A percentile compares a stretch with the other conserved stretches of the same genome.
Conservation (phyloP, 78 protist species). For the Dictyostelium purpureum region DNA sequence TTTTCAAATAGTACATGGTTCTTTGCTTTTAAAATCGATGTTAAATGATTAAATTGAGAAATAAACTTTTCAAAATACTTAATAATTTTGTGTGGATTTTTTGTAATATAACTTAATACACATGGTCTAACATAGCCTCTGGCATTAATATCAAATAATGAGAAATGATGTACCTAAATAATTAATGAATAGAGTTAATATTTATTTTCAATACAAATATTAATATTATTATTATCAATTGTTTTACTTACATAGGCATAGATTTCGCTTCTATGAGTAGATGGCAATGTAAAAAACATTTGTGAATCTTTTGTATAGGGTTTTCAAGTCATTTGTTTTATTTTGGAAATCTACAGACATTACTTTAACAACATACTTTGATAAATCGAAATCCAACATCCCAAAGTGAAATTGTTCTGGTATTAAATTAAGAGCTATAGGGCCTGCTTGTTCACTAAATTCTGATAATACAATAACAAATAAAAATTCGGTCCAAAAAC, state of each 20-base stretch:
- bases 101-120: conserved; percentile 58
- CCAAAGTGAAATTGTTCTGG: conserved; percentile 42
- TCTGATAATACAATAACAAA: conserved; percentile 73
- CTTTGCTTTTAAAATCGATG: conserved; percentile 6
- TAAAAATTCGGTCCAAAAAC: no score
- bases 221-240: background rate
- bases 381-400: conserved; percentile 29
- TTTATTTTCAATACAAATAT: no score
- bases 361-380: conserved; percentile 76
- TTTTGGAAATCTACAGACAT: conserved; percentile 87
- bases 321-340: conserved; percentile 73
- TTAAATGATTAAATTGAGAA: conserved; percentile 14
- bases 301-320: conserved; percentile 70
- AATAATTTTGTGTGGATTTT: conserved; percentile 62
- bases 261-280: conserved; percentile 11
- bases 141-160: conserved; percentile 78
- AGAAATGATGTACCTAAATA: conserved; percentile 80
- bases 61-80: conserved; percentile 49
- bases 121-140: conserved; percentile 85
- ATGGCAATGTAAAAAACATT: conserved; percentile 57
- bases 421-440: conserved; percentile 38
- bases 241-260: conserved; percentile 40
- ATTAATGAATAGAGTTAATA: no score
- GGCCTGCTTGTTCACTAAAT: conserved; percentile 84
- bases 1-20: conserved; percentile 56